Percentiles rank a stretch among this genome's conserved stretches.
Evolutionary conservation across 2,329 filamentous ascomycete species (phyloP).

Genomic region (Hirsutella minnesotensis): DNA sequence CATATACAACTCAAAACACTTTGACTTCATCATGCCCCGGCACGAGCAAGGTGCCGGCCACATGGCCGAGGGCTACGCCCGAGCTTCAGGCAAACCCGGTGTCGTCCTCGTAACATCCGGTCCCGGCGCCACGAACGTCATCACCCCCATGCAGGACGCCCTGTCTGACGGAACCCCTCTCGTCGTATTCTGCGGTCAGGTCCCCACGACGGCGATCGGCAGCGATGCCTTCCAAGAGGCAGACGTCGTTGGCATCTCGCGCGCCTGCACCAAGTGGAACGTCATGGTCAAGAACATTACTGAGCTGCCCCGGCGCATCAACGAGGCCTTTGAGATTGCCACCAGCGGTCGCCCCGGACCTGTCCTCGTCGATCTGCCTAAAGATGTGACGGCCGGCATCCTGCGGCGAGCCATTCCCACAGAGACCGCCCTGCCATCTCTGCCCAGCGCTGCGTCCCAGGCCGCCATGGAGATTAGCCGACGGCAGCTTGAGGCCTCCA

Average conservation of each 20-base stretch:
- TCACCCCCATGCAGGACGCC: constrained; percentile 94
- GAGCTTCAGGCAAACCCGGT: constrained; percentile 84
- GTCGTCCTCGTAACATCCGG: constrained; percentile 96
- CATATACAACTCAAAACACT: constrained; percentile 95
- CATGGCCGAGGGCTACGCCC: constrained; percentile 96
- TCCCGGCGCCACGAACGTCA: constrained; percentile 89
- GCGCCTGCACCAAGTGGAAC: constrained; percentile 97
- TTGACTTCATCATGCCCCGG: constrained; percentile 88
- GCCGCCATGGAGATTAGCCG: constrained; percentile 63
- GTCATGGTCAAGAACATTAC: constrained; percentile 95
- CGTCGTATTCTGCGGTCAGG: constrained; percentile 93
- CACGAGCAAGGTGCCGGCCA: constrained; percentile 98
- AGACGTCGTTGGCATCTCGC: constrained; percentile 85
- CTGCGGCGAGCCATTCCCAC: constrained; percentile 75
- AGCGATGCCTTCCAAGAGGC: constrained; percentile 96
- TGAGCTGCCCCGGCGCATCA: constrained; percentile 85
- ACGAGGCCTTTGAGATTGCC: constrained; percentile 96
- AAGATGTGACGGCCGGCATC: constrained; percentile 85
- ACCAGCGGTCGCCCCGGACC: constrained; percentile 88
- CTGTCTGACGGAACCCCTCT: constrained; percentile 90
- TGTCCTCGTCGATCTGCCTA: constrained; percentile 89
- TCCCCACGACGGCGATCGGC: constrained; percentile 78
- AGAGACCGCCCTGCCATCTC: constrained; percentile 58
- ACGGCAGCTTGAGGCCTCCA: constrained; percentile 61
- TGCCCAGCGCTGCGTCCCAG: constrained; percentile 76